These are phyloP conservation scores for Schoenoplectus triqueter DNA, from an alignment of 202 grass and related monocot genomes.

Conservation along the genomic window DNA sequence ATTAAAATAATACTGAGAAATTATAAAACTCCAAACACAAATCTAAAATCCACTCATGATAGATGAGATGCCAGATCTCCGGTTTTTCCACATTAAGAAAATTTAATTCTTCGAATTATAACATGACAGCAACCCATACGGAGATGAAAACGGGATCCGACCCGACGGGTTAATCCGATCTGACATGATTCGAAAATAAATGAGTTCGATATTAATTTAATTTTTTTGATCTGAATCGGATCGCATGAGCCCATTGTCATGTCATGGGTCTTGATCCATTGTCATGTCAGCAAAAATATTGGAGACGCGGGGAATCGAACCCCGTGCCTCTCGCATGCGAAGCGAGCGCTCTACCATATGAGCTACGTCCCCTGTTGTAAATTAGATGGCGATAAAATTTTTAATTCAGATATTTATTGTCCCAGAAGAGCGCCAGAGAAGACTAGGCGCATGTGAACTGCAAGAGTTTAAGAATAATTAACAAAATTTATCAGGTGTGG, in stretches of 20 bases:
- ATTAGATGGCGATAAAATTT: too few relatives aligned
- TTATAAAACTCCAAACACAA: background rate
- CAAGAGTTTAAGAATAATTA: too few relatives aligned
- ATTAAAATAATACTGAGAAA: background rate
- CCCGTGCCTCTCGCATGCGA: constrained; percentile 97
- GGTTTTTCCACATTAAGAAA: too few relatives aligned
- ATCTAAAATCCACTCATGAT: background rate
- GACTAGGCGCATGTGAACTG: too few relatives aligned
- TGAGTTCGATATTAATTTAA: too few relatives aligned
- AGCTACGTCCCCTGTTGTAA: constrained; percentile 62
- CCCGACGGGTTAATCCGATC: too few relatives aligned
- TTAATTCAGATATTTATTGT: too few relatives aligned
- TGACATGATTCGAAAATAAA: too few relatives aligned
- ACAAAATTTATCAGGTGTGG: too few relatives aligned
- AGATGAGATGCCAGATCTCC: background rate
- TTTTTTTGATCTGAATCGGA: too few relatives aligned
- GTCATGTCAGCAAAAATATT: background rate
- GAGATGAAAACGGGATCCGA: background rate
- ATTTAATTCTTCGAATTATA: background rate
- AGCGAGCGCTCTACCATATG: constrained; percentile 97
- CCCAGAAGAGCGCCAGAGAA: too few relatives aligned
- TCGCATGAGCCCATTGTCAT: background rate
- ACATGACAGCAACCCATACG: background rate
- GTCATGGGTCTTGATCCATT: too few relatives aligned
- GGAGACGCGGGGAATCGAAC: constrained; percentile 84